Evolutionary conservation across 1,284 basidiomycete species (phyloP), one percentile per base, ranked within the genome.

Genomic region (Leucocoprinus gongylophorus): DNA sequence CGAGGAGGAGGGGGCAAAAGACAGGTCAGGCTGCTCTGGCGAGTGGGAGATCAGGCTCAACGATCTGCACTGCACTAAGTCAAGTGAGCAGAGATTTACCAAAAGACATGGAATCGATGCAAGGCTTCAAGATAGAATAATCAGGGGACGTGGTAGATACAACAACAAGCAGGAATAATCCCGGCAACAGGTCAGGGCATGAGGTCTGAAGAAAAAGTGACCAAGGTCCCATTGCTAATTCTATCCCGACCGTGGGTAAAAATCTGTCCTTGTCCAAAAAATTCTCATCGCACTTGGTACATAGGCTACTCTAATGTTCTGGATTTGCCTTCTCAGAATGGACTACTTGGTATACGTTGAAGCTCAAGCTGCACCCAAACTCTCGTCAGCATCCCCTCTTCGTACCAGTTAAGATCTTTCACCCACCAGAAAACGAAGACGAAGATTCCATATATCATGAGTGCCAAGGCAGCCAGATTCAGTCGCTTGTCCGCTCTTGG

Each of bases 361-460:
- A 91, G 54, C 79, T 78, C 59, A 91, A 68, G 63, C 88, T 90
- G 65, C 21, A 21, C 13, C 33, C n/a, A 17, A 30, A 38, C 35
- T 33, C 40, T 21, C 21, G 17, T 55, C 38, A 58, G 44, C 15
- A 35, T 39, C 17, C 39, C 21, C 20, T 48, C 46, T 4, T 13
- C 41, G 33, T 10, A 18, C 17, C 30, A 20, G 23, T 32, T 15
- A 32, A 30, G 29, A 23, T 21, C 45, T 39, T 23, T 13, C 33
- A 75, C 89, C 61, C 63, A 91, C 90, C 91, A 95, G 67, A 95
- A 91, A 23, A 87, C 72, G 71, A 94, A 92, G 43, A 97, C 82
- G 57, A 73, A 76, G n/a, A 75, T 67, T 12, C 94, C 94, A 65
- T 95, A 95, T 6, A 81, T 65, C 20, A 81, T 76, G 48, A 97